Conservation (phyloP, 257 asterid species). For the Solanum lycopersicoides region DNA sequence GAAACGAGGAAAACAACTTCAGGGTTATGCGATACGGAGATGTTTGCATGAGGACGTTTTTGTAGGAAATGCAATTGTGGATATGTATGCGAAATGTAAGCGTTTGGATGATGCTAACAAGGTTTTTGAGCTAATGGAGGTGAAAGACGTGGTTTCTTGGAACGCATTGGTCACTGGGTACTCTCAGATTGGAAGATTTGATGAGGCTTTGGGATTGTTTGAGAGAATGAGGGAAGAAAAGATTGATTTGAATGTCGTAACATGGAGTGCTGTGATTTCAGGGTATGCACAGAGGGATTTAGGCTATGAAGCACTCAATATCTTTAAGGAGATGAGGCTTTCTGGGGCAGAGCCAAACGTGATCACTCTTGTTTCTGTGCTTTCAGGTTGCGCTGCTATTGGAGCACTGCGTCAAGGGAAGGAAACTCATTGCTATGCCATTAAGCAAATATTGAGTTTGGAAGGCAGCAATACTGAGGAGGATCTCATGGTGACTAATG, state of each 20-base stretch:
- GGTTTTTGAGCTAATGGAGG: conserved; percentile 56
- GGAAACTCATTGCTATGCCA: conserved; percentile 55
- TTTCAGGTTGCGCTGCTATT: conserved; percentile 76
- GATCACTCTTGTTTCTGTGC: conserved; percentile 67
- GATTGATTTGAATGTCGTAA: conserved; percentile 62
- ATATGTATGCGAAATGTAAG: conserved; percentile 83
- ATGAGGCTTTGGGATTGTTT: conserved; percentile 49
- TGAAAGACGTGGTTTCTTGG: conserved; percentile 88
- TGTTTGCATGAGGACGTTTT: conserved; percentile 50
- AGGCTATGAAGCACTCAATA: conserved; percentile 56
- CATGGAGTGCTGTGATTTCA: conserved; percentile 92
- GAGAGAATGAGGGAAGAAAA: conserved; percentile 51
- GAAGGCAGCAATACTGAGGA: conserved; percentile 51
- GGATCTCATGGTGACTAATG: conserved; percentile 75
- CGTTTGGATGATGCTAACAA: conserved; percentile 53
- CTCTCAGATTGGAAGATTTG: conserved; percentile 67
- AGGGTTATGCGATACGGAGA: conserved; percentile 49
- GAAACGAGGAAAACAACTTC: conserved; percentile 54
- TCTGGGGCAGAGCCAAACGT: conserved; percentile 55
- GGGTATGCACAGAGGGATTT: conserved; percentile 88
- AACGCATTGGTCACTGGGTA: conserved; percentile 77
- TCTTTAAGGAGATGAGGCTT: conserved; percentile 63
- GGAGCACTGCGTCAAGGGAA: conserved; percentile 59
- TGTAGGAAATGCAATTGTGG: conserved; percentile 77
- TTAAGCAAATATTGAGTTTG: conserved; percentile 29